Evolutionary conservation across 2,329 filamentous ascomycete genomes (phyloP).

Genomic region (Exophiala aquamarina): DNA sequence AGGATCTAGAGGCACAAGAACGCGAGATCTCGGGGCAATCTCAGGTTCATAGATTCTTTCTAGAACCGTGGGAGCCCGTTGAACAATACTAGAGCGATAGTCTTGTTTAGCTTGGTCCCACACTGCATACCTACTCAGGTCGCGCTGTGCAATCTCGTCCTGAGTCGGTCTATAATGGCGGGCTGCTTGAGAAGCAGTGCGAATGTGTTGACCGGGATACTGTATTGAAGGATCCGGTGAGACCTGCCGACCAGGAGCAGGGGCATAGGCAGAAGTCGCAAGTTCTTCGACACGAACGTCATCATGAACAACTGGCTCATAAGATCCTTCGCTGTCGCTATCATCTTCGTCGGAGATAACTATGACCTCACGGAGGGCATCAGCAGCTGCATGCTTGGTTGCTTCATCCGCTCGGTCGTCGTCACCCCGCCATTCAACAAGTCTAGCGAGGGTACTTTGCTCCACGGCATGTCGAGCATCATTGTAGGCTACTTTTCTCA

Average conservation of each 20-base stretch:
- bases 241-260: conserved; percentile 11
- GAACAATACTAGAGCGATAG: conserved; percentile 20
- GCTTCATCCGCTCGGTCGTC: conserved; percentile 53
- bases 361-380: conserved; percentile 64
- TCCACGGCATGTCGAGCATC: conserved; percentile 58
- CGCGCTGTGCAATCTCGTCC: conserved; percentile 41
- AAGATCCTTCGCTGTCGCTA: conserved; percentile 40
- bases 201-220: conserved; percentile 34
- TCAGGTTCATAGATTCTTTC: conserved; percentile 22
- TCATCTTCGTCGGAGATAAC: conserved; percentile 64
- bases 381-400: conserved; percentile 54
- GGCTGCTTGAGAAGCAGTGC: conserved; percentile 33
- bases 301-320: conserved; percentile 29
- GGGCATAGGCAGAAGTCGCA: conserved; percentile 36
- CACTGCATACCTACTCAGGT: conserved; percentile 47
- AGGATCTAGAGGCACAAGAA: conserved; percentile 20
- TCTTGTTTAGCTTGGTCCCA: conserved; percentile 45
- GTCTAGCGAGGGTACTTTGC: conserved; percentile 53
- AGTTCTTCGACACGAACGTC: conserved; percentile 45
- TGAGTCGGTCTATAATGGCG: conserved; percentile 26
- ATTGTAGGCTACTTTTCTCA: conserved; percentile 53
- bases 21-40: conserved; percentile 8
- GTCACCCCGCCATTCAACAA: conserved; percentile 64
- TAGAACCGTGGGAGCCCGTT: conserved; percentile 11
- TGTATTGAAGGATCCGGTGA: conserved; percentile 31